Evolutionary conservation across 768 basidiomycete genomes (phyloP), one percentile per base, ranked within the genome.

Genomic region (Psilocybe cubensis): DNA sequence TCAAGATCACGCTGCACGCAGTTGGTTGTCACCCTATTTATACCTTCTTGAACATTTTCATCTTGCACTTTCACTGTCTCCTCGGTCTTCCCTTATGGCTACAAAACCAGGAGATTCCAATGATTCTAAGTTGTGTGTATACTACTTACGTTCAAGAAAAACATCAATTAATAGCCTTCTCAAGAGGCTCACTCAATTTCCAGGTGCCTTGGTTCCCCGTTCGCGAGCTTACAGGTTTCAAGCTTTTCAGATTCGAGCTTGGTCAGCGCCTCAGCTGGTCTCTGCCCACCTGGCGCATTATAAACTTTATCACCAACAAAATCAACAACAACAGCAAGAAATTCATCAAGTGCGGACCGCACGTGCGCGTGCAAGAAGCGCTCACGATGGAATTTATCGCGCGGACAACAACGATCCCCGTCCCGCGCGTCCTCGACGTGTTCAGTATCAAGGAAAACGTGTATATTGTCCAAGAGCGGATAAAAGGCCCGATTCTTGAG

Each of bases 401-500:
- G 8, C 45, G 38, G 50, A 53, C 62, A 48, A 58, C 62, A 8
- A 48, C 52, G 4, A 63, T 66, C 38, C 60, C 42, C 12, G 58
- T 64, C 12, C 63, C 63, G 18, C 48, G 43, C 10, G 45, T 66
- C 24, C 38, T 62, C 2, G 60, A 62, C 18, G 60, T 63, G 25
- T 61, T 63, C 33, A 31, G 52, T 20, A 41, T 61, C 42, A 20
- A 54, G 23, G 49, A 53, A 17, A 29, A 11, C 24, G 31, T 62
- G 17, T 51, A 62, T 29, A 56, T 64, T 45, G 33, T 63, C 27
- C 58, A 60, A 43, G 58, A 64, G 56, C 57, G 28, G 28, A 61
- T 64, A 20, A 23, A 54, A 27, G 61, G 50, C n/a, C 43, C 52
- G 7, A 33, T 60, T 17, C 56, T 64, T 21, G 58, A 56, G 33